Evolutionary conservation across 306 rosid species (phyloP).

Genomic region (Medicago truncatula): DNA sequence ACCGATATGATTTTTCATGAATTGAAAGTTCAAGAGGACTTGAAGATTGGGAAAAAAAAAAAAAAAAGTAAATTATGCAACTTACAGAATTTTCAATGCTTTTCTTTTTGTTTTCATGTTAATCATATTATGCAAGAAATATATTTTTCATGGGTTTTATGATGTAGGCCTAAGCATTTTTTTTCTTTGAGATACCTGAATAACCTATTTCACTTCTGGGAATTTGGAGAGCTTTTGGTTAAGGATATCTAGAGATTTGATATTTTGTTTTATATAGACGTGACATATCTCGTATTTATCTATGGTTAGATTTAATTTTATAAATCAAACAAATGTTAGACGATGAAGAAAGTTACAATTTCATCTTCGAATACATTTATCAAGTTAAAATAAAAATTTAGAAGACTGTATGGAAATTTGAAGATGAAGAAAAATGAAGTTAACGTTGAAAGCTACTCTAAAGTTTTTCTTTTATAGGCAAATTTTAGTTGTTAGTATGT

Average conservation of each 20-base stretch:
- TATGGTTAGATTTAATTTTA: no score
- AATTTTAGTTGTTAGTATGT: no score
- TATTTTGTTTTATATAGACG: slow-evolving; percentile 1
- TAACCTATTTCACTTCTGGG: background rate
- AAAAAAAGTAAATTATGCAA: slow-evolving; percentile 10
- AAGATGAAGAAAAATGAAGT: no score
- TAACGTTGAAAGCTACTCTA: no score
- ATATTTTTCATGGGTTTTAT: slow-evolving; percentile 13
- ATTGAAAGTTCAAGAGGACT: slow-evolving; percentile 11
- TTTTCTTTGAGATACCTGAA: background rate
- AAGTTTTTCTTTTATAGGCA: no score
- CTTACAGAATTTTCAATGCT: slow-evolving; percentile 13
- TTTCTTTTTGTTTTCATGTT: background rate
- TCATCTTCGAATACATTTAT: no score
- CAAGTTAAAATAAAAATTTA: no score
- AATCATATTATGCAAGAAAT: slow-evolving; percentile 13
- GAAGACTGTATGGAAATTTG: no score
- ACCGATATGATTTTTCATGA: slow-evolving; percentile 10
- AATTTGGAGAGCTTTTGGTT: background rate
- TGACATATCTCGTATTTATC: background rate
- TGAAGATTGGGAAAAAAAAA: background rate
- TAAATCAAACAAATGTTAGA: no score
- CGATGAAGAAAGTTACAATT: no score
- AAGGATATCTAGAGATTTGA: background rate
- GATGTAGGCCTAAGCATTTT: background rate